These are phyloP conservation scores for Fremontodendron californicum DNA, from an alignment of 345 rosid genomes.

Conservation along the genomic window DNA sequence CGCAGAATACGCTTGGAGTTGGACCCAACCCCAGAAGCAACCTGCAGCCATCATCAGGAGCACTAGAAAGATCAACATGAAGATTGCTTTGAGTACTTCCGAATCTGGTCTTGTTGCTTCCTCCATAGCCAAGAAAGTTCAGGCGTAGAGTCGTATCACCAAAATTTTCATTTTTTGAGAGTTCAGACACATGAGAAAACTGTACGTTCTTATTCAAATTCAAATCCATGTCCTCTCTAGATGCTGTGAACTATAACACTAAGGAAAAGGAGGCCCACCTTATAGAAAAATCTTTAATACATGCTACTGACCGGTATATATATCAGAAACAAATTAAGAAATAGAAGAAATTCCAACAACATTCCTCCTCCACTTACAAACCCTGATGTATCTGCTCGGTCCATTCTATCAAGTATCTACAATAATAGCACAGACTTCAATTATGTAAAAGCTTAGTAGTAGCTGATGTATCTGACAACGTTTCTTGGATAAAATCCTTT, in stretches of 20 bases:
- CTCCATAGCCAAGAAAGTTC: conserved; percentile 55
- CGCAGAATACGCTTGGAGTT: conserved; percentile 49
- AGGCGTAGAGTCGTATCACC: conserved; percentile 75
- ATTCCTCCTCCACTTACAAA: conserved; percentile 80
- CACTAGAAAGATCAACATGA: conserved; percentile 39
- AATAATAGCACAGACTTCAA: conserved; percentile 10
- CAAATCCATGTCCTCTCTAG: conserved; percentile 54
- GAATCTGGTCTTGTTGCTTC: conserved; percentile 37
- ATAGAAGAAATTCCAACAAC: conserved; percentile 16
- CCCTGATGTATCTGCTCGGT: conserved; percentile 85
- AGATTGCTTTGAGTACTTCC: conserved; percentile 33
- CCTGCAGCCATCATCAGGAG: conserved; percentile 70
- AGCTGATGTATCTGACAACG: conserved; percentile 40
- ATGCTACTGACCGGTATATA: conserved; percentile 22
- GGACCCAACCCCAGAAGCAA: conserved; percentile 97
- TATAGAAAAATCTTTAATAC: conserved; percentile 18
- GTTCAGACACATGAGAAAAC: conserved; percentile 35
- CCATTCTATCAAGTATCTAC: conserved; percentile 45
- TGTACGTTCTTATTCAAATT: conserved; percentile 46
- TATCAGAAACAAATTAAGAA: conserved; percentile 32
- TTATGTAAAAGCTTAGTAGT: conserved; percentile 9
- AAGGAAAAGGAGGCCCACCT: conserved; percentile 9
- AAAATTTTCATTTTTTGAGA: conserved; percentile 38
- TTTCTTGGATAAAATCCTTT: conserved; percentile 58
- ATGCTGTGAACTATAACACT: conserved; percentile 13